Conservation (phyloP, 1,284 basidiomycete species). For the Ustilago lituana region DNA sequence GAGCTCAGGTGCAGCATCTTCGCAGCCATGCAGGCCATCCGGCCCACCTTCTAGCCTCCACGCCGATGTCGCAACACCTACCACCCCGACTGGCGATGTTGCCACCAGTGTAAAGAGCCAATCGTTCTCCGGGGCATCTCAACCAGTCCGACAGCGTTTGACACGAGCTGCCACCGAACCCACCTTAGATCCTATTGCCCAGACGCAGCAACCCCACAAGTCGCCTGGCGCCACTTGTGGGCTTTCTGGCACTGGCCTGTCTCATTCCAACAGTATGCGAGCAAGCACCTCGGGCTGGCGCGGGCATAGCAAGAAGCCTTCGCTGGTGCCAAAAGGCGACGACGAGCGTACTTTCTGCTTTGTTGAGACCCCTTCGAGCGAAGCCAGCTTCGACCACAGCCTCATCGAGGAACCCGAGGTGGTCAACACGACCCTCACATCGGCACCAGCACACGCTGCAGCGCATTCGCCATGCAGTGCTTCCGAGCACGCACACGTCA, state of each 20-base stretch:
- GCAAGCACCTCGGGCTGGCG: neutral
- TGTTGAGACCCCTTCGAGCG: conserved; percentile 22
- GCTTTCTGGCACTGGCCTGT: neutral
- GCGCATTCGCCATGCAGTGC: too few species aligned
- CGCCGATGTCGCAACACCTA: conserved; percentile 5
- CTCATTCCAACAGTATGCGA: conserved; percentile 16
- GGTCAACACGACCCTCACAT: neutral
- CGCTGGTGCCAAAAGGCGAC: conserved; percentile 28
- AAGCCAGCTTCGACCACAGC: conserved; percentile 3
- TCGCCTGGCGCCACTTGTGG: conserved; percentile 1
- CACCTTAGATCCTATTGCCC: conserved; percentile 7
- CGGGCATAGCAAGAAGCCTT: conserved; percentile 19
- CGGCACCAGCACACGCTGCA: neutral
- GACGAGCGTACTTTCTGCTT: conserved; percentile 44
- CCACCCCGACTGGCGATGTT: neutral
- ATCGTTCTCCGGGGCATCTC: conserved; percentile 17
- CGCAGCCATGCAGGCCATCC: conserved; percentile 1
- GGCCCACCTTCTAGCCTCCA: neutral
- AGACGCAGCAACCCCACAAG: conserved; percentile 1
- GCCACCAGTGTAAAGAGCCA: conserved; percentile 17
- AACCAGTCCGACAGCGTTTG: conserved; percentile 22
- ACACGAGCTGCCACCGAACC: conserved; percentile 32
- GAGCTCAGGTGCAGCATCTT: conserved; percentile 9
- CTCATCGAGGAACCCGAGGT: conserved; percentile 8
- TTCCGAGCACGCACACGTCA: too few species aligned